phyloP scores from a whole-genome alignment of 2,329 filamentous ascomycete genomes.

The Nannizziopsis arthrosporioides region DNA sequence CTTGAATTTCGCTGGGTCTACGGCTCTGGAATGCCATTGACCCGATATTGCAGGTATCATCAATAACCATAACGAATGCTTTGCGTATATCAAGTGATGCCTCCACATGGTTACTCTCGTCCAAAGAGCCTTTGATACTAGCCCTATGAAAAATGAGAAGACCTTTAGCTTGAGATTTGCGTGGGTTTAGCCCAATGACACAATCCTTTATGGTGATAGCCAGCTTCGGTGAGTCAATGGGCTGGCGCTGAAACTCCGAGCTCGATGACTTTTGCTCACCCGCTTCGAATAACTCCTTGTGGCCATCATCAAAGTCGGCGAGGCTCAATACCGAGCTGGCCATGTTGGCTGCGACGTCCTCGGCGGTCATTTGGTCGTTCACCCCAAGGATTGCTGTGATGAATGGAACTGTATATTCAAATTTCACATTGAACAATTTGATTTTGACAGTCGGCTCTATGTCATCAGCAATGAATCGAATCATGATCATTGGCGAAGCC shows the following conservation, averaged over 20 bases:
- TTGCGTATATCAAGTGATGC: constrained; percentile 61
- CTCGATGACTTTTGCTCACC: constrained; percentile 11
- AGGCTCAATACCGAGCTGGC: constrained; percentile 70
- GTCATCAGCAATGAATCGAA: constrained; percentile 83
- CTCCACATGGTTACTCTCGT: constrained; percentile 52
- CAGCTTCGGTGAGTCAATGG: constrained; percentile 42
- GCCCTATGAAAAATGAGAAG: constrained; percentile 69
- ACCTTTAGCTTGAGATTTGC: constrained; percentile 61
- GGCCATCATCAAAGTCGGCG: constrained; percentile 43
- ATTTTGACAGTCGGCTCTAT: constrained; percentile 83
- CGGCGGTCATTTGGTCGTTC: constrained; percentile 52
- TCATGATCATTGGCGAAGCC: constrained; percentile 59
- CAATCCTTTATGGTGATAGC: constrained; percentile 65
- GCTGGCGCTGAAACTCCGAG: constrained; percentile 16
- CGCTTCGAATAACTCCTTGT: constrained; percentile 14
- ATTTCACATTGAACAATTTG: constrained; percentile 67
- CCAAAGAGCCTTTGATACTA: constrained; percentile 55
- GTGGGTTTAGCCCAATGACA: constrained; percentile 71
- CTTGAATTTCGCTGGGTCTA: constrained; percentile 22
- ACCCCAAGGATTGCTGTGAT: constrained; percentile 69
- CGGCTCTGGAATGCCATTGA: constrained; percentile 24
- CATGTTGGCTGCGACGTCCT: constrained; percentile 64
- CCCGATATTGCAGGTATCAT: constrained; percentile 50
- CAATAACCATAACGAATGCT: constrained; percentile 69
- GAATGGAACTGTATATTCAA: constrained; percentile 83